Base-by-base conservation (phyloP, 129 eudicot genomes). In the Flaveria bidentis region DNA sequence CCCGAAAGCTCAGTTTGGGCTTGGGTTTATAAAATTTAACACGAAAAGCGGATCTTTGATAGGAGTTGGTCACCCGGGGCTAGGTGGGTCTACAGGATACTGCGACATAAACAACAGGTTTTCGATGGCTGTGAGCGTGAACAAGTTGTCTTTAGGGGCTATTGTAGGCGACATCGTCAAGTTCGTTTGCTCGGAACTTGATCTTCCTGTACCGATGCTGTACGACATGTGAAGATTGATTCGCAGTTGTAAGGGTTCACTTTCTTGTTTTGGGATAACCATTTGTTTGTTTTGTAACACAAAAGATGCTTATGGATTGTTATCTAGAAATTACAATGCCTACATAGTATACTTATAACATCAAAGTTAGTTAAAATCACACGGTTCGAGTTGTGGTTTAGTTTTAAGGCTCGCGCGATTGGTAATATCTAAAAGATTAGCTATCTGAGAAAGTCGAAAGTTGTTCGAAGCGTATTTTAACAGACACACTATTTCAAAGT, bases 31-130 rank as follows among this genome's bases (percentile, higher is more conserved):
- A 66, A 83, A 83, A 78, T 74, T 83, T 18, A 78, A 79, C 16
- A 65, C 93, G 1, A 82, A 65, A 33, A 92, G 91, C 61, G 97
- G 90, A 14, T 73, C 67, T 18, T 42, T 89, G 30, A 74, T 94
- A 10, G 98, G 98, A 39, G 89, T 94, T 26, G 98, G 98, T 80
- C 98, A 94, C 62, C 49, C 96, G 2, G 98, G 98, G 0, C 78
- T 94, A 88, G 98, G 98, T 72, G 98, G 98, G 26, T 94, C 97
- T 22, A 91, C 93, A 0, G 98, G 90, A 17, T 87, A 72, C 25
- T 94, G 98, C 60, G 88, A 94, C 78, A 83, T 83, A 28, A 71
- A 83, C 28, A 79, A 94, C 83, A 68, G 93, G 76, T 94, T 94
- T 86, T 83, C 98, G 0, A 89, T 94, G 55, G 82, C 88, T 6